Evolutionary conservation across 2,329 filamentous ascomycete genomes (phyloP).

Genomic region (Diaporthe destruens): DNA sequence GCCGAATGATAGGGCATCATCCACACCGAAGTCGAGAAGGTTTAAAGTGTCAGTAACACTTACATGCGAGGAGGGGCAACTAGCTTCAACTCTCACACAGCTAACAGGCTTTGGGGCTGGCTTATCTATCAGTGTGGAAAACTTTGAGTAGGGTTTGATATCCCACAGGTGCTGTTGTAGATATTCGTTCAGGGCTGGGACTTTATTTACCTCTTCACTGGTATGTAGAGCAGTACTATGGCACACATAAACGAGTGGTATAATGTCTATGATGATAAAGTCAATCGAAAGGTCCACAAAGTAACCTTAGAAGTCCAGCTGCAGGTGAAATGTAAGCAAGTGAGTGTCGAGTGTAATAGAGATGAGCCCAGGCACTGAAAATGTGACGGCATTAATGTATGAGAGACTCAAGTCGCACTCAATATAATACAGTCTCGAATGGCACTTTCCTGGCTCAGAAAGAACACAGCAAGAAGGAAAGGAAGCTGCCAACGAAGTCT

Average conservation of each 20-base stretch:
- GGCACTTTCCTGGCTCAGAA: no score
- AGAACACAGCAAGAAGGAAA: no score
- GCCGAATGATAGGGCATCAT: background rate
- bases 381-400: no score
- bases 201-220: background rate
- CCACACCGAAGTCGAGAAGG: conserved; percentile 8
- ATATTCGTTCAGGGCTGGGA: background rate
- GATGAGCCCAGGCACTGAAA: conserved; percentile 2
- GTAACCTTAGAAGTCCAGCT: no score
- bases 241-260: background rate
- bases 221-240: background rate
- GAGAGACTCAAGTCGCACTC: no score
- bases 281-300: background rate
- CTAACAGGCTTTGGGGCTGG: background rate
- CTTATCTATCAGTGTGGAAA: conserved; percentile 10
- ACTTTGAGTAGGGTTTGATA: background rate
- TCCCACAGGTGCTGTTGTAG: background rate
- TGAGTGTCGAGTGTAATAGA: background rate
- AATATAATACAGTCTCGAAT: no score
- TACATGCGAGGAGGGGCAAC: conserved; percentile 9
- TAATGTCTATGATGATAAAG: background rate
- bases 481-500: no score
- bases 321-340: background rate
- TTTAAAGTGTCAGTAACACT: conserved; percentile 4
- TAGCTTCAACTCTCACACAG: background rate